These are phyloP conservation scores for Toxoplasma gondii DNA, from an alignment of 169 alveolate species.

Conservation along the genomic window DNA sequence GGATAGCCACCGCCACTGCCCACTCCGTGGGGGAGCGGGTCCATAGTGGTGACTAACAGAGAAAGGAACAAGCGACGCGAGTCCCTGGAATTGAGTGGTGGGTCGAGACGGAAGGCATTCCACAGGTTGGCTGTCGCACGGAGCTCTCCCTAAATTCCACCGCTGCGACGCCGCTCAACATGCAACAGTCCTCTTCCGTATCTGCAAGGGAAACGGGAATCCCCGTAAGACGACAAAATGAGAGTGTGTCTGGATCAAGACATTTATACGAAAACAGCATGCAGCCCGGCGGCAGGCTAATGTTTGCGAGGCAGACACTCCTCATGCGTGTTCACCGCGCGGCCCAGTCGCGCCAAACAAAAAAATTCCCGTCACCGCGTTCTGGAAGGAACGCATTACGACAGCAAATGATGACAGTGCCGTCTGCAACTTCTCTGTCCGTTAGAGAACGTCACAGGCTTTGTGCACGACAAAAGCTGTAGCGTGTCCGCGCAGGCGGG, in stretches of 20 bases:
- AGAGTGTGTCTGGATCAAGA: background rate
- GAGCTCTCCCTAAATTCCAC: background rate
- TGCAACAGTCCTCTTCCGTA: background rate
- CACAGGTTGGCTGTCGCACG: background rate
- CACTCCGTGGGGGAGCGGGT: constrained; percentile 37
- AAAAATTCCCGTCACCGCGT: background rate
- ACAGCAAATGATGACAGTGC: background rate
- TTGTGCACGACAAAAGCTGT: background rate
- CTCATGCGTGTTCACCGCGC: background rate
- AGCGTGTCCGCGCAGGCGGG: background rate
- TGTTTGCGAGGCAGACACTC: background rate
- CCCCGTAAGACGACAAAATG: background rate
- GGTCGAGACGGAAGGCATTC: background rate
- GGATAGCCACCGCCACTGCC: constrained; percentile 28
- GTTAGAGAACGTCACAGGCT: background rate
- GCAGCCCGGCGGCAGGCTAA: background rate
- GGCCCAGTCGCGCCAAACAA: background rate
- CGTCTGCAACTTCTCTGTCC: background rate
- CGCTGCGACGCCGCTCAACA: background rate
- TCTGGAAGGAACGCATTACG: background rate
- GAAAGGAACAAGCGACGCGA: background rate
- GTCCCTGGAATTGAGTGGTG: background rate
- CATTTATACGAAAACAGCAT: background rate
- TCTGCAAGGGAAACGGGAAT: background rate
- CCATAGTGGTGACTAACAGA: constrained; percentile 12